Evolutionary conservation across 768 basidiomycete species (phyloP), one percentile per base, ranked within the genome.

Genomic region (Dentipellis sp.): DNA sequence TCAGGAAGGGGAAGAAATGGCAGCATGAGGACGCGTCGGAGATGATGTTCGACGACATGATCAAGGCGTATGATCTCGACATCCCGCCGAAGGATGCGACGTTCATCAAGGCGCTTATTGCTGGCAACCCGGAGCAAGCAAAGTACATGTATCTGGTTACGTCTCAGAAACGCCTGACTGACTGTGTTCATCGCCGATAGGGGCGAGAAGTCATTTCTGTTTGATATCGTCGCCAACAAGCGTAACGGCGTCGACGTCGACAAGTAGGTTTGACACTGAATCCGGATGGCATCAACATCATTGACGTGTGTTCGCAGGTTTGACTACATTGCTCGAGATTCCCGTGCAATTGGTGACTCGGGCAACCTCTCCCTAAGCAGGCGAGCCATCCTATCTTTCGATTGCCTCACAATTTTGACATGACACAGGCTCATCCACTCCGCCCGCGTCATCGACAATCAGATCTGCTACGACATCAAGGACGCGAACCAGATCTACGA

Each of bases 211-310:
- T 67, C 71, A 0, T 92, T 88, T 62, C 68, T 93, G 2, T 93
- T 92, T 63, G 86, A 92, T 54, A 91, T 93, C 52, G 87, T 93
- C 2, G 84, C 89, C 0, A 93, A 93, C 69, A 79, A 79, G 66
- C 73, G 81, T 7, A 92, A 91, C 58, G 91, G 91, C 0, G 73
- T 93, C 4, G 91, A 93, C 63, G 90, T 93, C 4, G 90, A 93
- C 75, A 91, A 91, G 88, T 88, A 56, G 58, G 74, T 63, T 3
- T 22, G 4, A 29, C 6, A 29, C 29, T 12, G 9, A 45, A 19
- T 4, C 21, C 11, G 21, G 10, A 12, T 37, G 8, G 34, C 11
- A 12, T 17, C 1, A 16, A 35, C 10, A 23, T 14, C 10, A 22
- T 45, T 53, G 47, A 52, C 47, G 16, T 16, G 21, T 12, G 36